Evolutionary conservation across 192 early-diverging fungal species (phyloP), one percentile per base, ranked within the genome.

Genomic region (Backusella liffmaniae): DNA sequence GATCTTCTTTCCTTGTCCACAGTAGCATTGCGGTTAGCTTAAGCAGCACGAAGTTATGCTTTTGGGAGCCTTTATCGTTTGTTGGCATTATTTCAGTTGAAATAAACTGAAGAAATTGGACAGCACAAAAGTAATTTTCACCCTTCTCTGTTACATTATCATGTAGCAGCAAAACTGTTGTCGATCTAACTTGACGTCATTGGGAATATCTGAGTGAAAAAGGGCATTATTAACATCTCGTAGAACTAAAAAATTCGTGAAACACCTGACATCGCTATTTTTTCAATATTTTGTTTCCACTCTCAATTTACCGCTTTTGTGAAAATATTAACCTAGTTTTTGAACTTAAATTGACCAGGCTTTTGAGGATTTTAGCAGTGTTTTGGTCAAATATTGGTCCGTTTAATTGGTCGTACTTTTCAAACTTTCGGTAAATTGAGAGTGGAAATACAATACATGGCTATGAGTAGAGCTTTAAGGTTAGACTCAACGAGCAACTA

Each of bases 201-300:
- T 59, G 53, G 21, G 53, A 59, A 59, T 59, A 26, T 53, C 51
- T 53, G 51, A 49, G 46, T 49, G 53, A 59, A 59, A 59, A 59
- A 21, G 53, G 53, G 53, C 10, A 59, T 23, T 23, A 59, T 9
- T 21, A 59, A 23, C 23, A 59, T 59, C 53, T 59, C 23, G 53
- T 59, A 9, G 21, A 26, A 26, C 53, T 7, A 23, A 59, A 53
- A 21, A 53, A 53, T 23, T 53, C n/a, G 51, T 53, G 51, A 53
- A 53, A 26, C 53, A 59, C 23, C n/a, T 59, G n/a, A 23, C 21
- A 59, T 12, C 23, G 23, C 53, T 26, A 59, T 59, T 59, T 59
- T 59, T 59, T 59, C 7, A 59, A 59, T n/a, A n/a, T n/a, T n/a
- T n/a, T n/a, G n/a, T n/a, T n/a, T n/a, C n/a, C n/a, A n/a, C n/a